Percentiles rank a stretch among this genome's conserved stretches.
Conservation (phyloP, 805 yeast genomes). For the Groenewaldozyma tartarivorans region DNA sequence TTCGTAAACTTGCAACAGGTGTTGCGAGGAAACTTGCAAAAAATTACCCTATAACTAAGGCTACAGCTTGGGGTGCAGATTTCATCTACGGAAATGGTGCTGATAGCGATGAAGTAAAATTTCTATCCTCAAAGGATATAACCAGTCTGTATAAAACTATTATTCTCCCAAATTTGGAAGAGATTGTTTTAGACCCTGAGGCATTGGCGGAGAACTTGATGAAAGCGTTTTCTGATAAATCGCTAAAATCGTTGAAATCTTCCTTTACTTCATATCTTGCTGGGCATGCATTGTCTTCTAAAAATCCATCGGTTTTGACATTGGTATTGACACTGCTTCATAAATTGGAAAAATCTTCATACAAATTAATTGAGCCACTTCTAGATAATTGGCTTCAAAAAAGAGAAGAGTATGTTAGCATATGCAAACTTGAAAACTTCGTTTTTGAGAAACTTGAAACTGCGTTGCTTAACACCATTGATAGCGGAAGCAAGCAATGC, state of each 20-base stretch:
- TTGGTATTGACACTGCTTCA: slow-evolving; percentile 39
- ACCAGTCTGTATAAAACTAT: slow-evolving; percentile 30
- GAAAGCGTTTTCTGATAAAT: slow-evolving; percentile 5
- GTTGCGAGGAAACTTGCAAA: slow-evolving; percentile 19
- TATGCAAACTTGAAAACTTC: slow-evolving; percentile 40
- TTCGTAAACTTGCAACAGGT: slow-evolving; percentile 24
- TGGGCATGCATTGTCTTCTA: slow-evolving; percentile 49
- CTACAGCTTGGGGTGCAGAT: slow-evolving; percentile 26
- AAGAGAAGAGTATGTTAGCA: slow-evolving; percentile 37
- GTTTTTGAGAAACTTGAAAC: slow-evolving; percentile 47
- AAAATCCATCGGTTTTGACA: slow-evolving; percentile 48
- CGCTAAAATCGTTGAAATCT: slow-evolving; percentile 8
- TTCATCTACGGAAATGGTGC: slow-evolving; percentile 45
- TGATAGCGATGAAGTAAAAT: slow-evolving; percentile 40
- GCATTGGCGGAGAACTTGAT: slow-evolving; percentile 29
- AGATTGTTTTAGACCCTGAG: slow-evolving; percentile 41
- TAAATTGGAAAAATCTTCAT: slow-evolving; percentile 28
- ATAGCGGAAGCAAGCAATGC: slow-evolving; percentile 54
- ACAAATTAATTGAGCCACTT: slow-evolving; percentile 35
- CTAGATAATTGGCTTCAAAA: slow-evolving; percentile 36
- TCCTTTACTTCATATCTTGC: slow-evolving; percentile 49
- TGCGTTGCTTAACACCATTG: slow-evolving; percentile 48
- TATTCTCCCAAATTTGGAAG: slow-evolving; percentile 31
- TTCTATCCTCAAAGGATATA: slow-evolving; percentile 56
- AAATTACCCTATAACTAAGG: too few relatives aligned